Evolutionary conservation across 768 basidiomycete species (phyloP).

Genomic region (Lactarius akahatsu): DNA sequence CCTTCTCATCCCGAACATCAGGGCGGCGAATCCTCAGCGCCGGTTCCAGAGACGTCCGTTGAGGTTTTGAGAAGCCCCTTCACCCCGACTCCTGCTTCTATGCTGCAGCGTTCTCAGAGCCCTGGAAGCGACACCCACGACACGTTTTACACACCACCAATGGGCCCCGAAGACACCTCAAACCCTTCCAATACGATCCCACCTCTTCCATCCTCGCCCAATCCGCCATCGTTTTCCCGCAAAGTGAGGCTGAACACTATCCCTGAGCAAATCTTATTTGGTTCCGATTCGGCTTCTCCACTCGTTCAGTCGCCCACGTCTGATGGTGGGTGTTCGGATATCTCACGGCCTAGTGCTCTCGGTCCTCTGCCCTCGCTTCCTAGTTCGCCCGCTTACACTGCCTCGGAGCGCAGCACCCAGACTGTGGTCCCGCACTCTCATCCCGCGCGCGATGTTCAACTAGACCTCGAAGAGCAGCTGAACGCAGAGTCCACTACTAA

Average conservation of each 20-base stretch:
- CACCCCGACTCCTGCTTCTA: conserved; percentile 19
- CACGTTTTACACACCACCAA: conserved; percentile 4
- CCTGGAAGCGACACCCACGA: neutral
- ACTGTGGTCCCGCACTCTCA: conserved; percentile 4
- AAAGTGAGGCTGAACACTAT: neutral
- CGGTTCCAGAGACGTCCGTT: neutral
- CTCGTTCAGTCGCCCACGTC: conserved; percentile 11
- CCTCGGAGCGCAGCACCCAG: neutral
- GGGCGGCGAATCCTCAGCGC: neutral
- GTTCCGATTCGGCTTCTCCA: neutral
- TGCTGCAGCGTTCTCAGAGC: neutral
- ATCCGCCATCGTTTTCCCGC: neutral
- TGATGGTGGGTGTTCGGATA: neutral
- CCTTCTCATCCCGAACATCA: neutral
- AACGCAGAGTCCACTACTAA: neutral
- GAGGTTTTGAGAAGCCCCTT: conserved; percentile 4
- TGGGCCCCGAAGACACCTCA: neutral
- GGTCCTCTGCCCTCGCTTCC: conserved; percentile 12
- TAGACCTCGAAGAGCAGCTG: neutral
- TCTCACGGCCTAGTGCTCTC: conserved; percentile 12
- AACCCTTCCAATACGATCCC: neutral
- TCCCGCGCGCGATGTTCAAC: neutral
- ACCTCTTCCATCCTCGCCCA: neutral
- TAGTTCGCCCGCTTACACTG: neutral
- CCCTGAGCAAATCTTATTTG: neutral